Evolutionary conservation across 2,329 filamentous ascomycete genomes (phyloP).

Genomic region (Penicillium capsulatum): DNA sequence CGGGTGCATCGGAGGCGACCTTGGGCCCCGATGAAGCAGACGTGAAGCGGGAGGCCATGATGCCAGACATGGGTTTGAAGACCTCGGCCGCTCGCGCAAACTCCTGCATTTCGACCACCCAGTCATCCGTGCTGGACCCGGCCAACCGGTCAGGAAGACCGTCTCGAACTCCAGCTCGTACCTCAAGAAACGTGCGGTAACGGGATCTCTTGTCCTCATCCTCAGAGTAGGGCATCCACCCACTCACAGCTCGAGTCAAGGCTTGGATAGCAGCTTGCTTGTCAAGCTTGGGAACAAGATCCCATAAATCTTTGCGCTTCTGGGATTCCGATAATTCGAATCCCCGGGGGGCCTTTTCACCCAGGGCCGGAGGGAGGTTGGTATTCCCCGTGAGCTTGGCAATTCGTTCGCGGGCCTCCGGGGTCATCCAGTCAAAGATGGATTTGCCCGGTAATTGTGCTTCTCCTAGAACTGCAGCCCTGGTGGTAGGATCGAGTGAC

Average conservation of each 20-base stretch:
- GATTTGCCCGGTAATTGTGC: slow-evolving; percentile 81
- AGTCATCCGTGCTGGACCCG: slow-evolving; percentile 62
- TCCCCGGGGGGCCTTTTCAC: slow-evolving; percentile 65
- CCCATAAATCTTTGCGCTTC: slow-evolving; percentile 55
- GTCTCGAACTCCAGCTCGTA: slow-evolving; percentile 61
- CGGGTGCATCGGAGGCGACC: slow-evolving; percentile 36
- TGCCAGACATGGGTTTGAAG: slow-evolving; percentile 85
- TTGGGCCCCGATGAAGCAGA: slow-evolving; percentile 47
- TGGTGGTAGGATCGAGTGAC: slow-evolving; percentile 66
- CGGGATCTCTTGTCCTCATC: slow-evolving; percentile 73
- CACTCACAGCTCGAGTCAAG: slow-evolving; percentile 59
- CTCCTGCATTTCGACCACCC: slow-evolving; percentile 72
- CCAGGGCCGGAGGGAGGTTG: slow-evolving; percentile 71
- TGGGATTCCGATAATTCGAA: slow-evolving; percentile 62
- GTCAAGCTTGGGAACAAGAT: slow-evolving; percentile 61
- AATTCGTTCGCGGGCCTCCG: slow-evolving; percentile 71
- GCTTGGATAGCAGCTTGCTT: slow-evolving; percentile 65
- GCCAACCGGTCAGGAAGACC: slow-evolving; percentile 55
- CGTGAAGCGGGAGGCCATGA: slow-evolving; percentile 93
- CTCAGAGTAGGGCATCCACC: slow-evolving; percentile 79
- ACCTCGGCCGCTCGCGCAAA: slow-evolving; percentile 71
- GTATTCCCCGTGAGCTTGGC: slow-evolving; percentile 68
- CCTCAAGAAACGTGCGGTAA: slow-evolving; percentile 77
- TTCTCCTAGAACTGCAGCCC: slow-evolving; percentile 79
- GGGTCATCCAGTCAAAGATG: slow-evolving; percentile 86